Percentiles rank a stretch among this genome's conserved stretches.
phyloP scores from a whole-genome alignment of 495 filamentous ascomycete genomes.

The Lophium mytilinum region DNA sequence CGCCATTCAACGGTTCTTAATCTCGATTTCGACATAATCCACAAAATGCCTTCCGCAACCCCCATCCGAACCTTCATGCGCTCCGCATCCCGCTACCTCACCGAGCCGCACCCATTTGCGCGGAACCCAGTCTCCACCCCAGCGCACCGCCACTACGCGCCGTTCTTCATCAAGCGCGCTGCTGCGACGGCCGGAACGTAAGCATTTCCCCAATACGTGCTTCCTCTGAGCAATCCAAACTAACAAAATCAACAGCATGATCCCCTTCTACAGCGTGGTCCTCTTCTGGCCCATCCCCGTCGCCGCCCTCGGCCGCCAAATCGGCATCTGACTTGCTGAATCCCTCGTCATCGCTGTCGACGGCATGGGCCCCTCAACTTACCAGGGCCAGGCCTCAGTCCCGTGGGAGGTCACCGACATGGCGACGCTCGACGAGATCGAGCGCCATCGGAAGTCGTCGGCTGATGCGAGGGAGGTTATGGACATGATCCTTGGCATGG shows the following conservation, averaged over 20 bases:
- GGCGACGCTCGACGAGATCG: neutral
- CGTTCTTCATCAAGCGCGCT: neutral
- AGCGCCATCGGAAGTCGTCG: neutral
- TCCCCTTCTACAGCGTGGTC: neutral
- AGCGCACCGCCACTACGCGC: neutral
- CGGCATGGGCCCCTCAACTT: neutral
- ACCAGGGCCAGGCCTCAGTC: neutral
- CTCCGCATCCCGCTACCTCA: constrained; percentile 14
- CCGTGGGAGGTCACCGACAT: neutral
- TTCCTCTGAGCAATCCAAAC: neutral
- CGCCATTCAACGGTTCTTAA: neutral
- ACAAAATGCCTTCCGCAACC: constrained; percentile 15
- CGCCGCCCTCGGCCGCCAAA: neutral
- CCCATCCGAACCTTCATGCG: constrained; percentile 7
- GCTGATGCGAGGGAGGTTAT: constrained; percentile 2
- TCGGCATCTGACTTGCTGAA: constrained; percentile 8
- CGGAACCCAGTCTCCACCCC: constrained; percentile 1
- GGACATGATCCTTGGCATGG: constrained; percentile 4
- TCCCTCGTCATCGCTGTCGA: neutral
- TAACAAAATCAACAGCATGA: neutral
- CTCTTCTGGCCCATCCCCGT: constrained; percentile 2
- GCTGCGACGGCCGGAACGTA: constrained; percentile 1
- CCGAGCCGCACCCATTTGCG: constrained; percentile 16
- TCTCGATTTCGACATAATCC: neutral
- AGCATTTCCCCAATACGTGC: neutral